Base-by-base conservation (phyloP, 495 filamentous ascomycete genomes). In the Hypoxylon intermedium region DNA sequence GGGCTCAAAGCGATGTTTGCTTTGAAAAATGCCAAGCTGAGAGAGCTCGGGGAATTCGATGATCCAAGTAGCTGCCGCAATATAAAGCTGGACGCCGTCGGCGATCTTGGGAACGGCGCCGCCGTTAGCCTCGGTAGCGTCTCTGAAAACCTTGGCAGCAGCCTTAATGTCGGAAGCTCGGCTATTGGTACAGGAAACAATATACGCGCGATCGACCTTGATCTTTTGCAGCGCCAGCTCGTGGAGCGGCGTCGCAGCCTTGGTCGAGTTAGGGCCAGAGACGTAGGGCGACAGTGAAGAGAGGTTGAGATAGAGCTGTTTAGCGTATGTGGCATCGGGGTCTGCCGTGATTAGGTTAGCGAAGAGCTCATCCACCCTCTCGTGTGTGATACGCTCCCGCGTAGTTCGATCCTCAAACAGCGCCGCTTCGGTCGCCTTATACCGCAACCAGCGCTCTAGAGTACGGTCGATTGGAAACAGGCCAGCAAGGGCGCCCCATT, bases 1-100 rank as follows among this genome's bases (percentile, higher is more conserved):
- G n/a, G n/a, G n/a, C n/a, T n/a, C 93, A 80, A 96, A 97, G 73
- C 96, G 97, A 15, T 93, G 85, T 77, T 97, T 97, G 45, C 83
- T 87, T 0, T 91, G 90, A 59, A 83, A 87, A 67, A 97, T 95
- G n/a, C 93, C 93, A 21, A 93, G 86, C 75, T 97, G 91, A 1
- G 90, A 90, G 7, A 85, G 82, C 66, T 97, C 89, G 0, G 97
- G 82, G 0, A 97, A 79, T 6, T 93, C 93, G 4, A 26, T 7
- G 24, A 26, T 3, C 24, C 24, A 7, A 26, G 24, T n/a, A n/a
- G 24, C 24, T 26, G 24, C 24, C 4, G 24, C 3, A 7, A 26
- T 3, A 7, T 26, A 26, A 3, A 26, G 24, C 7, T 26, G 3
- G 24, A 26, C 24, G 24, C 24, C 24, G 24, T 26, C 24, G 4